These are phyloP conservation scores for Fonsecaea nubica DNA, from an alignment of 2,329 filamentous ascomycete genomes.

Conservation along the genomic window DNA sequence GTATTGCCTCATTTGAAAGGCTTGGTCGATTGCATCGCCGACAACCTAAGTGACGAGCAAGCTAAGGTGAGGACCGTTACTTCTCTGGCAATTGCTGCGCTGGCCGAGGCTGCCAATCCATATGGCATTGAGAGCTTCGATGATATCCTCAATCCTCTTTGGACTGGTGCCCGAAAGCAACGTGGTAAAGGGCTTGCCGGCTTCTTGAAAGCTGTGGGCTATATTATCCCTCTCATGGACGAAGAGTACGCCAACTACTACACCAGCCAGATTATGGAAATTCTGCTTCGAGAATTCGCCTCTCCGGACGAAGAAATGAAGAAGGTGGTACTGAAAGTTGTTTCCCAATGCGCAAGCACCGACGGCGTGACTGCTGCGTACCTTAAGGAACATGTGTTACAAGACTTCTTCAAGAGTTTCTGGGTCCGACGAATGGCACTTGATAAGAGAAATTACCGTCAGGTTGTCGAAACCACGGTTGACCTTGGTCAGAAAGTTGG, in stretches of 20 bases:
- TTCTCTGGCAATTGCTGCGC: conserved; percentile 88
- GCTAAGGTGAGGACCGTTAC: conserved; percentile 97
- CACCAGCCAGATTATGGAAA: conserved; percentile 98
- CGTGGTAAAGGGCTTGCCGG: conserved; percentile 94
- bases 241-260: conserved; percentile 99
- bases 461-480: conserved; percentile 97
- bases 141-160: conserved; percentile 93
- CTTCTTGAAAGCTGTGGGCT: conserved; percentile 96
- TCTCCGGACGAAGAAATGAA: conserved; percentile 99
- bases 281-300: conserved; percentile 90
- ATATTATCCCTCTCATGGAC: conserved; percentile 98
- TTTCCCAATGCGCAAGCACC: conserved; percentile 93
- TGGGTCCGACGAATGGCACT: conserved; percentile 97
- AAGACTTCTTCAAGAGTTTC: conserved; percentile 98
- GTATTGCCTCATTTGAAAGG: conserved; percentile 95
- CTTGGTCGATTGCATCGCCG: conserved; percentile 92
- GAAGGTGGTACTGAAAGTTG: conserved; percentile 96
- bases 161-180: conserved; percentile 95
- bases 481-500: conserved; percentile 98
- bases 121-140: conserved; percentile 99
- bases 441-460: conserved; percentile 96
- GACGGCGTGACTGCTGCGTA: conserved; percentile 95
- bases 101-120: conserved; percentile 94
- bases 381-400: conserved; percentile 90
- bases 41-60: conserved; percentile 96